Conservation (phyloP, 2,329 filamentous ascomycete genomes). For the Penicillium sp. region DNA sequence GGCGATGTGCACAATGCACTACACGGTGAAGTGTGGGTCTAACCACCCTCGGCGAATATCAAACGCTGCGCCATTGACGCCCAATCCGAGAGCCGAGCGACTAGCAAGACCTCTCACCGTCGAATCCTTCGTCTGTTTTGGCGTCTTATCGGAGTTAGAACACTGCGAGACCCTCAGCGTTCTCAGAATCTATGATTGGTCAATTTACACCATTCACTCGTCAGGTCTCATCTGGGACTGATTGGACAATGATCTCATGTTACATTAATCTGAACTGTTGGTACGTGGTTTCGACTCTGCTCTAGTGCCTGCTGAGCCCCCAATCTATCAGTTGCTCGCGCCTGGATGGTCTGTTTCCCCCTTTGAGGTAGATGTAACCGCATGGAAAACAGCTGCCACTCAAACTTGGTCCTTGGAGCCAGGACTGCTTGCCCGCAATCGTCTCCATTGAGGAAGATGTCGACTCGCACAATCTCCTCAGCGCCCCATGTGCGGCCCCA, state of each 20-base stretch:
- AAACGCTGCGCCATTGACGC: no score
- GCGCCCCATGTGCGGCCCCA: neutral
- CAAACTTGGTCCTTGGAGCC: neutral
- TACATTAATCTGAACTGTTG: neutral
- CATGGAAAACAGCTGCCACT: neutral
- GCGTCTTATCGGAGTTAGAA: no score
- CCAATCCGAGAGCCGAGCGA: no score
- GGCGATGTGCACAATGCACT: no score
- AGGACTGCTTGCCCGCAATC: neutral
- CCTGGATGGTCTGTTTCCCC: neutral
- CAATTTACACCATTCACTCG: neutral
- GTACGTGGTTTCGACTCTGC: neutral
- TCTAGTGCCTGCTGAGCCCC: neutral
- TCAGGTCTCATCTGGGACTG: no score
- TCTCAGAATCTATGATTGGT: no score
- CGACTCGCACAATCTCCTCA: neutral
- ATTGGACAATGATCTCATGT: neutral
- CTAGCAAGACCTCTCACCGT: no score
- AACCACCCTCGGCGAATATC: no score
- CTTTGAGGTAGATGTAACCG: neutral
- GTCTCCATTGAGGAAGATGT: neutral
- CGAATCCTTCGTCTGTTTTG: no score
- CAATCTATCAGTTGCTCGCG: neutral
- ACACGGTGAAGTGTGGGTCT: no score
- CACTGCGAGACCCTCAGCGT: no score